Evolutionary conservation across 106 monocot genomes (phyloP).

Genomic region (Phalaenopsis equestris): DNA sequence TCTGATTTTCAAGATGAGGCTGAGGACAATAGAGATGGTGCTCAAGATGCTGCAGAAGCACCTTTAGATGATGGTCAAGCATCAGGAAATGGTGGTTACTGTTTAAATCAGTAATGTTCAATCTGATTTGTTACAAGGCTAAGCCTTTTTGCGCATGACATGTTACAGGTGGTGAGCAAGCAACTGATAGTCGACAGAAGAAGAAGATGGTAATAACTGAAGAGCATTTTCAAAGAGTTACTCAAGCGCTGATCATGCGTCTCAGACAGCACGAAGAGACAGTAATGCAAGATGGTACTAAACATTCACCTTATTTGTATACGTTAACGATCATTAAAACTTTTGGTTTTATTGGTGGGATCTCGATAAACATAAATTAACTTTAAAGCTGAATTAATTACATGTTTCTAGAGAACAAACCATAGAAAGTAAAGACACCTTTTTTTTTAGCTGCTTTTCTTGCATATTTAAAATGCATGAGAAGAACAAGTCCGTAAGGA

Average conservation of each 20-base stretch:
- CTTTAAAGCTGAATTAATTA: not conserved
- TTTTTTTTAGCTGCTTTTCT: not conserved
- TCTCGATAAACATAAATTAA: not conserved
- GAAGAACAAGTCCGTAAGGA: not conserved
- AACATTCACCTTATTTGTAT: not conserved
- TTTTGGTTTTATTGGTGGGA: not conserved
- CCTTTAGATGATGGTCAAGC: slow-evolving; percentile 24
- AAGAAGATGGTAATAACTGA: slow-evolving; percentile 77
- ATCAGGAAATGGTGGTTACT: slow-evolving; percentile 47
- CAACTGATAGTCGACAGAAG: slow-evolving; percentile 24
- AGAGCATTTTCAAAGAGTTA: slow-evolving; percentile 89
- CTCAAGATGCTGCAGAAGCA: slow-evolving; percentile 22
- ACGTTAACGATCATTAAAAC: not conserved
- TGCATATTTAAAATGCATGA: not conserved
- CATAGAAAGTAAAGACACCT: not conserved
- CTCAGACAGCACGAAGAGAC: slow-evolving; percentile 86
- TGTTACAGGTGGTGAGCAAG: slow-evolving; percentile 35
- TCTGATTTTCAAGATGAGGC: slow-evolving; percentile 93
- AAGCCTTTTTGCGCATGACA: not conserved
- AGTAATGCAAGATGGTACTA: slow-evolving; percentile 68
- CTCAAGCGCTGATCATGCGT: slow-evolving; percentile 73
- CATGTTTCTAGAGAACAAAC: not conserved
- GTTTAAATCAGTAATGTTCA: not conserved
- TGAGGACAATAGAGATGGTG: slow-evolving; percentile 24
- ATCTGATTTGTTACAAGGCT: not conserved